Percentiles rank a stretch among this genome's conserved stretches.
Evolutionary conservation across 208 protist genomes (phyloP).

Genomic region (Leishmania martiniquensis): DNA sequence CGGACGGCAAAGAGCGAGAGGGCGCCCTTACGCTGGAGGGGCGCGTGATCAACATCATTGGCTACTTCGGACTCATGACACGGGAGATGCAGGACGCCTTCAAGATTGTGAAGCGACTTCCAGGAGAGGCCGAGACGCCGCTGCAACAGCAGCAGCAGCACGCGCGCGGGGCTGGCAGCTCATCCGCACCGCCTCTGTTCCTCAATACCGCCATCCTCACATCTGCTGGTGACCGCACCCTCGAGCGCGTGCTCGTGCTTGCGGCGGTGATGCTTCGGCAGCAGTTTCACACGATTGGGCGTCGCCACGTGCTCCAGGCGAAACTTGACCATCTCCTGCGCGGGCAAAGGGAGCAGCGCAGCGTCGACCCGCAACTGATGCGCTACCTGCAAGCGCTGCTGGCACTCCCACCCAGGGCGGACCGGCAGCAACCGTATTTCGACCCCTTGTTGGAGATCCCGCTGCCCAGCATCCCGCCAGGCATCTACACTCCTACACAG

Average conservation of each 20-base stretch:
- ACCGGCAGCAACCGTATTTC: slow-evolving; percentile 21
- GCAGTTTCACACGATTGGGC: slow-evolving; percentile 61
- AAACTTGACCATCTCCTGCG: slow-evolving; percentile 22
- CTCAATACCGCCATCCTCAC: slow-evolving; percentile 76
- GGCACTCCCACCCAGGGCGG: slow-evolving; percentile 14
- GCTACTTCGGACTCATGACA: slow-evolving; percentile 81
- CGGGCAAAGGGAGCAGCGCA: slow-evolving; percentile 9
- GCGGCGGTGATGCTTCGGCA: slow-evolving; percentile 83
- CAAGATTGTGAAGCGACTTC: slow-evolving; percentile 54
- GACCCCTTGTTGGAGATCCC: slow-evolving; percentile 34
- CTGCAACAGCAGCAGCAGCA: slow-evolving; percentile 1
- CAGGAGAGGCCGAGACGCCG: slow-evolving; percentile 14
- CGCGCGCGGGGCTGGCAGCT: background rate
- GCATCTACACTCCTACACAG: slow-evolving; percentile 35
- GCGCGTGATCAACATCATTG: slow-evolving; percentile 82
- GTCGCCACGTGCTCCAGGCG: slow-evolving; percentile 30
- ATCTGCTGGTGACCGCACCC: slow-evolving; percentile 78
- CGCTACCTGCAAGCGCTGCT: slow-evolving; percentile 21
- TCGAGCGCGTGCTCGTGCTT: slow-evolving; percentile 82
- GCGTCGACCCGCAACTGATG: slow-evolving; percentile 22
- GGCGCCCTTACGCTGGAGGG: slow-evolving; percentile 69
- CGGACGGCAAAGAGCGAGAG: slow-evolving; percentile 64
- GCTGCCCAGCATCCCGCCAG: slow-evolving; percentile 26
- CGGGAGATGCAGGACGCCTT: slow-evolving; percentile 60
- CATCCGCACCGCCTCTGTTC: slow-evolving; percentile 20